A percentile compares a stretch with the other conserved stretches of the same genome.
These are phyloP conservation scores for Hevea brasiliensis DNA, from an alignment of 345 rosid species.

Conservation along the genomic window DNA sequence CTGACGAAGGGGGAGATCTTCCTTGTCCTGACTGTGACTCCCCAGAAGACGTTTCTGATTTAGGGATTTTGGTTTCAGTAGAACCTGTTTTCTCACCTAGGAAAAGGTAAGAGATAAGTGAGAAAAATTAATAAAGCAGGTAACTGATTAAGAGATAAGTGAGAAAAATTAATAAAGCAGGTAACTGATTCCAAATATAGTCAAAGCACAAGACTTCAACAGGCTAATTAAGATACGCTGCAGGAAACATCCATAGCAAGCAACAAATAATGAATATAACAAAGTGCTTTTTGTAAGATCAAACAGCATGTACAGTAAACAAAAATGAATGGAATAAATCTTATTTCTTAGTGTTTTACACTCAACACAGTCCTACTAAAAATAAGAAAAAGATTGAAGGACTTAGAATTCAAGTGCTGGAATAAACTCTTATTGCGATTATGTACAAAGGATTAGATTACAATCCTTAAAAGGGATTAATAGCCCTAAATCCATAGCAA, in stretches of 20 bases:
- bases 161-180: too few species aligned
- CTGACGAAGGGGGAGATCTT: conserved; percentile 38
- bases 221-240: neutral
- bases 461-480: neutral
- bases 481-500: neutral
- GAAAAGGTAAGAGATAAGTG: neutral
- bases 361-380: too few species aligned
- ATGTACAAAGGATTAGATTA: neutral
- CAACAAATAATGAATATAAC: neutral
- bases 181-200: too few species aligned
- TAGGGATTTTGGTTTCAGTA: conserved; percentile 39
- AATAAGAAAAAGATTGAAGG: too few species aligned
- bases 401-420: too few species aligned
- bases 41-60: conserved; percentile 55
- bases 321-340: neutral
- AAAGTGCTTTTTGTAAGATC: neutral
- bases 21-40: conserved; percentile 44
- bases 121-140: neutral
- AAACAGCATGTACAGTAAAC: neutral
- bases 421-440: too few species aligned
- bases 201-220: neutral
- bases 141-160: too few species aligned
- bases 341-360: too few species aligned
- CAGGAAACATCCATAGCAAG: neutral
- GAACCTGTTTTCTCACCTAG: conserved; percentile 56